Evolutionary conservation across 208 protist genomes (phyloP), one percentile per base, ranked within the genome.

Genomic region (Wallacemonas collosoma): DNA sequence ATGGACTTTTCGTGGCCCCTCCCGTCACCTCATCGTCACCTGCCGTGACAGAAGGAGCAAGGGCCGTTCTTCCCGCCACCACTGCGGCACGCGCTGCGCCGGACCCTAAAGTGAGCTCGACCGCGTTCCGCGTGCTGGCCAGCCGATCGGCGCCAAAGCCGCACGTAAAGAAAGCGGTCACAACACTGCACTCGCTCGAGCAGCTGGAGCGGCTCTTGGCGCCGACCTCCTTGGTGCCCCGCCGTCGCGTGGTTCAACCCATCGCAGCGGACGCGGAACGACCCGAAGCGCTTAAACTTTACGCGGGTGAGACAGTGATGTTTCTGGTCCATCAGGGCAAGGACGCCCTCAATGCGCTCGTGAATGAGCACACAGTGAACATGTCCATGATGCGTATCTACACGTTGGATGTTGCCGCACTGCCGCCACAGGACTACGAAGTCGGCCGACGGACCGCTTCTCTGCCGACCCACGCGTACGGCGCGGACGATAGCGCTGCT

Each of bases 361-460:
- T 88, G n/a, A 83, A 72, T 57, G 55, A 39, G 44, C 45, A 74
- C 36, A 94, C 89, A 11, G 65, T 26, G 60, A 60, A 83, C 26
- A 73, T 91, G 14, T 87, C 84, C 40, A 72, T 81, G 56, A 82
- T 83, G 66, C 89, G 86, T 43, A 75, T 92, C 50, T 94, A 90
- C 55, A 80, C 77, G 26, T 73, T 90, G 11, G 79, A 94, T 64
- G 78, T 94, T 40, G 65, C 77, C n/a, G 75, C 60, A 43, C 65
- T 93, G n/a, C 83, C 85, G 1, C 73, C 77, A 38, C 72, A 82
- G 43, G 85, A 89, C 35, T 89, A 88, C 71, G 80, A 82, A 17
- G 44, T 44, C n/a, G 58, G 51, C 2, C 61, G 43, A 43, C 47
- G 47, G 5, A 38, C 66, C 2, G 35, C 55, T 7, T 43, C n/a